These are phyloP conservation scores for sorghum (Sorghum bicolor) DNA, from an alignment of 176 grass and related monocot genomes.

Conservation along the genomic window Sorghum_bicolor_NCBIv3 NC_012870.2:2842501-2843000, in stretches of 20 bases:
- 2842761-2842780: not conserved
- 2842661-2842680: not conserved
- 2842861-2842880: constrained; percentile 75
- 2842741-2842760: not conserved
- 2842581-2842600: constrained; percentile 92
- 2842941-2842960: constrained; percentile 93
- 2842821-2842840: constrained; percentile 63
- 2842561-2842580: constrained; percentile 80
- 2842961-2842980: constrained; percentile 74
- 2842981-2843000: not conserved
- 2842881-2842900: constrained; percentile 66
- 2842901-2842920: constrained; percentile 87
- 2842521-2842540: constrained; percentile 62
- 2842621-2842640: constrained; percentile 72
- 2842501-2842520: constrained; percentile 69
- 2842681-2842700: not conserved
- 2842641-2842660: constrained; percentile 45
- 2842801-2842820: constrained; percentile 35
- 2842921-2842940: constrained; percentile 57
- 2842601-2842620: constrained; percentile 97
- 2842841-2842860: constrained; percentile 69
- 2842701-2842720: not conserved
- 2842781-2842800: constrained; percentile 2
- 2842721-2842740: not conserved
- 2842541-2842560: constrained; percentile 62